Base-by-base conservation (phyloP, 2,329 filamentous ascomycete species). In the Trichoderma sp. region DNA sequence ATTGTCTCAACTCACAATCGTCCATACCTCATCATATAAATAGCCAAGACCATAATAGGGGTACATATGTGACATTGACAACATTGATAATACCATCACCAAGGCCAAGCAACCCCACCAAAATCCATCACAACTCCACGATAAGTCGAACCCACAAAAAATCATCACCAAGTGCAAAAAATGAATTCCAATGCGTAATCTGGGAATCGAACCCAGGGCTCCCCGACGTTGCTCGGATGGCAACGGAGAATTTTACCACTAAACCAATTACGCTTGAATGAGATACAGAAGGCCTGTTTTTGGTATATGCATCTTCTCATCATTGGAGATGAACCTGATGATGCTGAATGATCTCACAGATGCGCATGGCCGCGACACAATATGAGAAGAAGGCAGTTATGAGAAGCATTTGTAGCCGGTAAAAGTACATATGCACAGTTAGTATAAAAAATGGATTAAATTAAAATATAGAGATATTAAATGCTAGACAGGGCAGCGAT, bases 131-230 rank as follows among this genome's bases (percentile, higher is more conserved):
- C 21, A 11, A 53, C 47, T 53, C 21, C 21, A 53, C 11, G 21
- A 53, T 6, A 24, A 24, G 4, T 53, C 1, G 47, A 53, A 7
- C 47, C 47, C 21, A 53, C 47, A 53, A 53, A 51, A 51, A 53
- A 9, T 24, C n/a, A 53, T 53, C 21, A 14, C 21, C 47, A 14
- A 24, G 47, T 21, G 47, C 47, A 70, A 34, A 18, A 15, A 24
- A 34, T 11, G 53, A 36, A 6, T 57, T 6, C 28, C 2, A 5
- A 39, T 78, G 77, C 77, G 77, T 78, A 72, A 78, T 78, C 77
- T 78, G 77, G 77, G 77, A 78, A 78, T 78, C 77, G 77, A 78
- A 78, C 73, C 75, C 78, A 78, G 78, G 77, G 78, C 77, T 78
- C 78, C 77, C 77, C 78, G 78, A 79, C 74, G 75, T 56, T 78